phyloP scores from a whole-genome alignment of 768 basidiomycete species.

The Mycena galericulata region DNA sequence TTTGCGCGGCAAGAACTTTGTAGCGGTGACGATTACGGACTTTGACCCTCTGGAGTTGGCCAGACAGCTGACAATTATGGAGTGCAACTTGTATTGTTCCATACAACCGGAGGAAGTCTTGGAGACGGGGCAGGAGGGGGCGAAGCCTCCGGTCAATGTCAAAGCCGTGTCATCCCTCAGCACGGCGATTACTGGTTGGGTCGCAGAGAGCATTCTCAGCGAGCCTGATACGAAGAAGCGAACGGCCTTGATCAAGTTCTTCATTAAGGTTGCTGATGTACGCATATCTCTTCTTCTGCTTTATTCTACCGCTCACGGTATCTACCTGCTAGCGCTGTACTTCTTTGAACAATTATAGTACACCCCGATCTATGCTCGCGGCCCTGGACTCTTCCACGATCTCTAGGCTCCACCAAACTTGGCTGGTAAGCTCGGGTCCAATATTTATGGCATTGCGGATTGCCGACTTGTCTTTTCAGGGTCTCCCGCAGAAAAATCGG shows the following conservation, averaged over 20 bases:
- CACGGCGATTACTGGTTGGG: slow-evolving; percentile 95
- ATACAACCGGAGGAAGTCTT: slow-evolving; percentile 92
- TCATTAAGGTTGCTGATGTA: slow-evolving; percentile 93
- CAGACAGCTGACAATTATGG: slow-evolving; percentile 94
- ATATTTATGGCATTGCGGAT: neutral
- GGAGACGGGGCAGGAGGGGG: slow-evolving; percentile 82
- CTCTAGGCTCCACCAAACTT: slow-evolving; percentile 90
- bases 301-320: slow-evolving; percentile 1
- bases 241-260: slow-evolving; percentile 84
- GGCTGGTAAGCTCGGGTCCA: slow-evolving; percentile 73
- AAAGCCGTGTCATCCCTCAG: slow-evolving; percentile 89
- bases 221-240: slow-evolving; percentile 92
- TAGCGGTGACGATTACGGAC: slow-evolving; percentile 80
- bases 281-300: slow-evolving; percentile 45
- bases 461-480: slow-evolving; percentile 60
- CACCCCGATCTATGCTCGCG: slow-evolving; percentile 91
- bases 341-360: slow-evolving; percentile 89
- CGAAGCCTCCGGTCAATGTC: slow-evolving; percentile 74
- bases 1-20: slow-evolving; percentile 75
- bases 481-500: slow-evolving; percentile 88
- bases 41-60: slow-evolving; percentile 94
- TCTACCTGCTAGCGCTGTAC: slow-evolving; percentile 77
- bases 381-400: slow-evolving; percentile 97
- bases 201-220: slow-evolving; percentile 92
- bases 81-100: slow-evolving; percentile 86